phyloP scores from a whole-genome alignment of 305 asterid genomes.

The Fraxinus nigra region DNA sequence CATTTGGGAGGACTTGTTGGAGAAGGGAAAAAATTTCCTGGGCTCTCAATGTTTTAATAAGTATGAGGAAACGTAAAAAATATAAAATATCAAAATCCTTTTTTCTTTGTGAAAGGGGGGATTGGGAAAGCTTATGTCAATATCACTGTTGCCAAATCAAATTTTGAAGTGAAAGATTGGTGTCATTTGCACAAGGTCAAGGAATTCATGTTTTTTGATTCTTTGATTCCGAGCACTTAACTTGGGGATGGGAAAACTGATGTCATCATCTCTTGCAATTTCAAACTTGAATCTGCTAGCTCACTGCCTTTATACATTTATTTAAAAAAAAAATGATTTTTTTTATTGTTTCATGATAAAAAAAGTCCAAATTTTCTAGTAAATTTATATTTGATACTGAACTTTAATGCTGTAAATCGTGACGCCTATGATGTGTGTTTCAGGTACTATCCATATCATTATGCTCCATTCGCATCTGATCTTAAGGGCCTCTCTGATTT shows the following conservation, averaged over 20 bases:
- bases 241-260: conserved; percentile 2
- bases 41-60: conserved; percentile 4
- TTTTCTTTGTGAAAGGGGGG: conserved; percentile 3
- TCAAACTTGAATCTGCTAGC: conserved; percentile 11
- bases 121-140: conserved; percentile 16
- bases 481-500: conserved; percentile 73
- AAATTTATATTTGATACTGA: background rate
- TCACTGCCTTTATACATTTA: conserved; percentile 3
- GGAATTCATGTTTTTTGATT: background rate
- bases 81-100: background rate
- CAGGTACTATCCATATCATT: conserved; percentile 99
- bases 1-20: conserved; percentile 13
- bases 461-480: conserved; percentile 99
- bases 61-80: background rate
- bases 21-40: conserved; percentile 6
- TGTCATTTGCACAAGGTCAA: background rate
- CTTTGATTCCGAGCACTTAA: background rate
- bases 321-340: background rate
- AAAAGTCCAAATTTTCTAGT: conserved; percentile 16
- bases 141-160: conserved; percentile 7
- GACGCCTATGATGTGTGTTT: conserved; percentile 18
- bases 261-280: conserved; percentile 6
- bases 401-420: conserved; percentile 19
- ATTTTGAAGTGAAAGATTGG: background rate
- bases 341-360: conserved; percentile 3